These are phyloP conservation scores for Venturia carpophila DNA, from an alignment of 2,329 filamentous ascomycete genomes.

Conservation along the genomic window DNA sequence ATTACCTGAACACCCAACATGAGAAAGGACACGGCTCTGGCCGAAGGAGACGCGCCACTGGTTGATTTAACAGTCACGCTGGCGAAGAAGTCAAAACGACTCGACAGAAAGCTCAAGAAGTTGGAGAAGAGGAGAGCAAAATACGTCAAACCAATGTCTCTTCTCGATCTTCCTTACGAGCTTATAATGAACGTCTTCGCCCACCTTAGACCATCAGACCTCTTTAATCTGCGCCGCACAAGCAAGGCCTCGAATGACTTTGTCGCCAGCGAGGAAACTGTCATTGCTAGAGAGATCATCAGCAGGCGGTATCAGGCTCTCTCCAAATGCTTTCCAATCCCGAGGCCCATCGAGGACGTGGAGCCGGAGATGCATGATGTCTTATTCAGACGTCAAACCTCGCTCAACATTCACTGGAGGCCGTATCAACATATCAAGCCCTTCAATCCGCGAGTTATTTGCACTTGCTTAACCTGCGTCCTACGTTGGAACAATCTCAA, in stretches of 20 bases:
- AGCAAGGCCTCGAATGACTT: constrained; percentile 38
- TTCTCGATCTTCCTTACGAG: constrained; percentile 47
- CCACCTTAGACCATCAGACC: constrained; percentile 43
- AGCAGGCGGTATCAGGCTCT: constrained; percentile 44
- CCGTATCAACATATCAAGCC: constrained; percentile 46
- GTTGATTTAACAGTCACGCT: constrained; percentile 45
- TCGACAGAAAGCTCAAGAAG: constrained; percentile 40
- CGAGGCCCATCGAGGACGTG: constrained; percentile 38
- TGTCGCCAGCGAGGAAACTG: constrained; percentile 37
- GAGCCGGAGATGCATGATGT: constrained; percentile 31
- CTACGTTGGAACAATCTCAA: constrained; percentile 50
- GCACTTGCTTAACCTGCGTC: constrained; percentile 51
- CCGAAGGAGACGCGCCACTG: constrained; percentile 37
- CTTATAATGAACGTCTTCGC: constrained; percentile 43
- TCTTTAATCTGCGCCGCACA: constrained; percentile 40
- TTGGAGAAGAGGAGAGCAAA: constrained; percentile 35
- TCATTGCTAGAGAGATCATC: constrained; percentile 40
- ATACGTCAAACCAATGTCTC: constrained; percentile 28
- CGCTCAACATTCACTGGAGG: constrained; percentile 41
- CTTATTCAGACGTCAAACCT: constrained; percentile 38
- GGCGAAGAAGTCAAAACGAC: constrained; percentile 45
- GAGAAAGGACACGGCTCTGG: neutral
- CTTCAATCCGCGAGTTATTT: constrained; percentile 42
- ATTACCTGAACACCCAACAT: neutral
- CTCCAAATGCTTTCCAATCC: constrained; percentile 44